phyloP scores from a whole-genome alignment of 164 flowering plant species.

The Umbellularia californica region DNA sequence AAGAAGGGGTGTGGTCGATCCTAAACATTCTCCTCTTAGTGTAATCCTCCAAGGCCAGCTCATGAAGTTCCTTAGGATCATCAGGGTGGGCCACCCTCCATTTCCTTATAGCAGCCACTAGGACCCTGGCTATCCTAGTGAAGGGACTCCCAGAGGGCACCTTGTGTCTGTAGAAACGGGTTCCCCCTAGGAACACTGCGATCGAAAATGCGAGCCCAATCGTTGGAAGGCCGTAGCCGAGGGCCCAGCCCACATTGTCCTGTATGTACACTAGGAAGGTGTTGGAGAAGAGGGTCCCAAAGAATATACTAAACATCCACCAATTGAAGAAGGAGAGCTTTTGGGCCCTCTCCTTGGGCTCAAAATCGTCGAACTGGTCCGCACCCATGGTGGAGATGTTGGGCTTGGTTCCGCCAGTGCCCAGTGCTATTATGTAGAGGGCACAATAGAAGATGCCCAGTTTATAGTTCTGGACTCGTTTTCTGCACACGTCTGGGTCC shows the following conservation, averaged over 20 bases:
- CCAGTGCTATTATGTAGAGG: constrained; percentile 46
- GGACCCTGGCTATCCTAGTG: constrained; percentile 36
- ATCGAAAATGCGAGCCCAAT: constrained; percentile 36
- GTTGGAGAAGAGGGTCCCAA: constrained; percentile 54
- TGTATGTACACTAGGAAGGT: constrained; percentile 55
- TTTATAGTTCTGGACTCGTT: constrained; percentile 34
- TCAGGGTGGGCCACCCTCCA: constrained; percentile 29
- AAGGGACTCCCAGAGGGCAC: constrained; percentile 50
- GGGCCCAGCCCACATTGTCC: constrained; percentile 47
- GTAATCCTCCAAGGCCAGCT: constrained; percentile 40
- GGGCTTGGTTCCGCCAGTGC: constrained; percentile 70
- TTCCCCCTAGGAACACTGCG: constrained; percentile 39
- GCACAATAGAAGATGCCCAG: constrained; percentile 49
- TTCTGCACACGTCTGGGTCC: background rate
- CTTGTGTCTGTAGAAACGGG: constrained; percentile 48
- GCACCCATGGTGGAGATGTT: constrained; percentile 62
- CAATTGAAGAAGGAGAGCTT: constrained; percentile 65
- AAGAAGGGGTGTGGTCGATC: constrained; percentile 40
- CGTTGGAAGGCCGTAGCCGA: constrained; percentile 51
- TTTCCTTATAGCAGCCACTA: constrained; percentile 48
- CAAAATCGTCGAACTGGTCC: constrained; percentile 23
- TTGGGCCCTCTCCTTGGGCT: constrained; percentile 26
- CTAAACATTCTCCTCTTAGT: constrained; percentile 19
- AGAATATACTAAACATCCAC: constrained; percentile 58
- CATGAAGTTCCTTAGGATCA: constrained; percentile 49